phyloP scores from a whole-genome alignment of 148 eudicot genomes.

The Fagopyrum tataricum region DNA sequence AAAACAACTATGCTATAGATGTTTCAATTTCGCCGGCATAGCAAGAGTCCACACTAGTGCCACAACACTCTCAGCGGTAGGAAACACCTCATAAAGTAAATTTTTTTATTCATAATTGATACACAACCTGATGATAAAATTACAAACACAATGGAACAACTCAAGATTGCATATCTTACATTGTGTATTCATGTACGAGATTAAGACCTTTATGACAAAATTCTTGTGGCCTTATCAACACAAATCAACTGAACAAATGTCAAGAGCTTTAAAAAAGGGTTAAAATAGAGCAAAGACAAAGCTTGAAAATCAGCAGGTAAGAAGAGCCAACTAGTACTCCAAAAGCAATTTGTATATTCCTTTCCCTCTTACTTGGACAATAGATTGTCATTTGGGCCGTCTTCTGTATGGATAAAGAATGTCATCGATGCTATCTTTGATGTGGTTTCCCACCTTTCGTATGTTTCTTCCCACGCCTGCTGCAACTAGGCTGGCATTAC shows the following conservation, averaged over 20 bases:
- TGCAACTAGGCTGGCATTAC: conserved; percentile 84
- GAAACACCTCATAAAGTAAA: no score
- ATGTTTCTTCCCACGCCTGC: conserved; percentile 80
- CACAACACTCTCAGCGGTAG: no score
- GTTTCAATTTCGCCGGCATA: no score
- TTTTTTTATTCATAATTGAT: not conserved
- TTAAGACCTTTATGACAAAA: conserved; percentile 3
- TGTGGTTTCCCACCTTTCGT: conserved; percentile 62
- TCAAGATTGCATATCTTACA: not conserved
- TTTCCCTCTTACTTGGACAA: not conserved
- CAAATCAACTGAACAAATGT: not conserved
- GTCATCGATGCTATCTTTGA: conserved; percentile 74
- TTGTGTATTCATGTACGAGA: not conserved
- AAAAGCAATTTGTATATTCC: not conserved
- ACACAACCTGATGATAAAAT: not conserved
- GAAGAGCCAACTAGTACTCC: not conserved
- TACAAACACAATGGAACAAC: not conserved
- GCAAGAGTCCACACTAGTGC: no score
- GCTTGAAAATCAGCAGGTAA: not conserved
- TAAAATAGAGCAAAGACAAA: not conserved
- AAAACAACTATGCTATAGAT: no score
- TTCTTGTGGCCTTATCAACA: not conserved
- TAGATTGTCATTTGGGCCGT: conserved; percentile 53
- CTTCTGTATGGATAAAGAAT: conserved; percentile 61
- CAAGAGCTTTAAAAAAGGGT: not conserved